Evolutionary conservation across 495 filamentous ascomycete species (phyloP).

Genomic region (Penicillium coprophilum): DNA sequence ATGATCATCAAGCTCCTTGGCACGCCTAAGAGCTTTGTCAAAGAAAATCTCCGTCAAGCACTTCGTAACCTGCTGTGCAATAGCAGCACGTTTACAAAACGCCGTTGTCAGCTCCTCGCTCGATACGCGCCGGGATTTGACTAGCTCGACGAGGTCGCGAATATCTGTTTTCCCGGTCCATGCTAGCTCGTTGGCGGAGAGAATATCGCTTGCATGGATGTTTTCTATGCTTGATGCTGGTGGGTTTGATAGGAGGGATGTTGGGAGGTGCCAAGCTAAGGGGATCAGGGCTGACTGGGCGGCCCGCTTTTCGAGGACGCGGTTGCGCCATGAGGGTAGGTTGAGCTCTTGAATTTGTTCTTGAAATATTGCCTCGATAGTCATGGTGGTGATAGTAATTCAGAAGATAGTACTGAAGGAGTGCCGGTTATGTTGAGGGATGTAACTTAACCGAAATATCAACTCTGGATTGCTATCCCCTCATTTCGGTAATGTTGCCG

Average conservation of each 20-base stretch:
- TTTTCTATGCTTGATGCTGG: constrained; percentile 17
- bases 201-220: constrained; percentile 33
- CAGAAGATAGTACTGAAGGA: neutral
- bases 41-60: constrained; percentile 66
- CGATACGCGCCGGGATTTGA: constrained; percentile 7
- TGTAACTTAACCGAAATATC: neutral
- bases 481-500: neutral
- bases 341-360: neutral
- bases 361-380: neutral
- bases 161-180: constrained; percentile 50
- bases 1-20: constrained; percentile 41
- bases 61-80: constrained; percentile 56
- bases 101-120: constrained; percentile 46
- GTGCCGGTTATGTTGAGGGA: neutral
- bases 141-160: constrained; percentile 35
- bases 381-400: neutral
- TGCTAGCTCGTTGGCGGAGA: constrained; percentile 45
- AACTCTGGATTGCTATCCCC: neutral
- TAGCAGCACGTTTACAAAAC: constrained; percentile 57
- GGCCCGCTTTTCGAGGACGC: constrained; percentile 17
- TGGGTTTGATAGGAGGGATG: constrained; percentile 1
- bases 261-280: constrained; percentile 22
- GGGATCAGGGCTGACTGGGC: constrained; percentile 28
- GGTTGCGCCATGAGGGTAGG: constrained; percentile 7
- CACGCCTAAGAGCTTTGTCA: constrained; percentile 37